Evolutionary conservation across 1,284 basidiomycete genomes (phyloP).

Genomic region (Anthracocystis setariae): DNA sequence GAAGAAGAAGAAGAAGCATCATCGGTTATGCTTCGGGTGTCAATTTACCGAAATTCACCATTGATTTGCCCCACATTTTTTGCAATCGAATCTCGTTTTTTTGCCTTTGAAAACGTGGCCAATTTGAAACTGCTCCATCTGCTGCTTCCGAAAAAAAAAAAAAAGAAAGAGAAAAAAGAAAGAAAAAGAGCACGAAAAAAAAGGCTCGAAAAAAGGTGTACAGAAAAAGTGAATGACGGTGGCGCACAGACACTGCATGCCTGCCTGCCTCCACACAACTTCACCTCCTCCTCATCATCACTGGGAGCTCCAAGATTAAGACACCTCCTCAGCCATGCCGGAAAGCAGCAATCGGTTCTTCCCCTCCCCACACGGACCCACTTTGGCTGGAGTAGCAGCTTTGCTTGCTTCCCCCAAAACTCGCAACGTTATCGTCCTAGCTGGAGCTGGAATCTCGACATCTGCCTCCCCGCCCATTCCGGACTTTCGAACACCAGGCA

Average conservation of each 20-base stretch:
- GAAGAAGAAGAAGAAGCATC: background rate
- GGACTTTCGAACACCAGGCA: slow-evolving; percentile 70
- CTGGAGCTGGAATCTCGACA: slow-evolving; percentile 72
- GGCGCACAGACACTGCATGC: background rate
- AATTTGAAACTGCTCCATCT: too few species aligned
- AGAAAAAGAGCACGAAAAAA: too few species aligned
- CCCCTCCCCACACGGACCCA: slow-evolving; percentile 30
- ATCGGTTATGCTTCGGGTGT: background rate
- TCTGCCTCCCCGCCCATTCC: slow-evolving; percentile 69
- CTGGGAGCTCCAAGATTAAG: too few species aligned
- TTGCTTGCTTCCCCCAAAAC: slow-evolving; percentile 31
- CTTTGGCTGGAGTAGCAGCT: slow-evolving; percentile 38
- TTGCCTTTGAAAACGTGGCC: background rate
- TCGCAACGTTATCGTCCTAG: slow-evolving; percentile 70
- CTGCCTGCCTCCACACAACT: slow-evolving; percentile 14
- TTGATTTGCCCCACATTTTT: slow-evolving; percentile 1
- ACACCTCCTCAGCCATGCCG: background rate
- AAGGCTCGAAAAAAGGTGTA: background rate
- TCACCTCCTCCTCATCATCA: slow-evolving; percentile 4
- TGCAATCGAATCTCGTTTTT: background rate
- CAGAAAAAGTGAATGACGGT: too few species aligned
- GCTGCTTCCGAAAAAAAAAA: too few species aligned
- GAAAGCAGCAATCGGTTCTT: slow-evolving; percentile 26
- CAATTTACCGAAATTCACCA: too few species aligned
- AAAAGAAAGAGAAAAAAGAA: too few species aligned